Evolutionary conservation across 192 early-diverging fungal species (phyloP).

Genomic region (Pilaira anomala): DNA sequence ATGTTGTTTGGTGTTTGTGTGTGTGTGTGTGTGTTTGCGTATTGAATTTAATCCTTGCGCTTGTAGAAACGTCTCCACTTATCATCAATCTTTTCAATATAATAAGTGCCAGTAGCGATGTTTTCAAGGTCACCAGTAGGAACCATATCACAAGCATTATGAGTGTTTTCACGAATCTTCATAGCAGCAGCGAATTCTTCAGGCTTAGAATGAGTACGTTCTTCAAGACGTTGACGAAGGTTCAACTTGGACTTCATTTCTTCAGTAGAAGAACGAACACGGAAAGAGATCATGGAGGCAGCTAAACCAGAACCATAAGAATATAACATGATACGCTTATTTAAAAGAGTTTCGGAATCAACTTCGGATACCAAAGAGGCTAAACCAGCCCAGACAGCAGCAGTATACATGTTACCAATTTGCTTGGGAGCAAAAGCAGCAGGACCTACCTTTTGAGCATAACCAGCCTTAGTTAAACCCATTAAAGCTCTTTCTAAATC

Average conservation of each 20-base stretch:
- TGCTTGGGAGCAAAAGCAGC: slow-evolving; percentile 78
- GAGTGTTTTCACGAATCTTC: slow-evolving; percentile 82
- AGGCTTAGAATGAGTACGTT: slow-evolving; percentile 74
- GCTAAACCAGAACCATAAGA: slow-evolving; percentile 98
- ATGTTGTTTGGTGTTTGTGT: too few relatives aligned
- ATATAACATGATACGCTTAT: slow-evolving; percentile 87
- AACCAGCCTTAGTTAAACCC: slow-evolving; percentile 68
- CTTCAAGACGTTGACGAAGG: slow-evolving; percentile 67
- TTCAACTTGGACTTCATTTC: slow-evolving; percentile 61
- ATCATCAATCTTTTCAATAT: slow-evolving; percentile 83
- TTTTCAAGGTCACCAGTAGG: slow-evolving; percentile 67
- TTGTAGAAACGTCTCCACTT: slow-evolving; percentile 90
- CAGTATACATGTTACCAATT: slow-evolving; percentile 78
- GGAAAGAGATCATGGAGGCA: slow-evolving; percentile 90
- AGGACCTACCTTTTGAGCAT: slow-evolving; percentile 74
- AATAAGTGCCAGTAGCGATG: slow-evolving; percentile 76
- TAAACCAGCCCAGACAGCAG: slow-evolving; percentile 63
- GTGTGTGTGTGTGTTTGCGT: too few relatives aligned
- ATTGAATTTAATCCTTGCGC: slow-evolving; percentile 48
- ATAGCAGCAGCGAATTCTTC: slow-evolving; percentile 76
- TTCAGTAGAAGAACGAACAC: slow-evolving; percentile 64
- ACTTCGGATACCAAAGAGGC: slow-evolving; percentile 76
- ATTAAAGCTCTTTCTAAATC: slow-evolving; percentile 93
- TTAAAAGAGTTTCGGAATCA: slow-evolving; percentile 61
- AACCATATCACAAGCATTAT: slow-evolving; percentile 77